Base-by-base conservation (phyloP, 2,329 filamentous ascomycete species). In the Colletotrichum chrysophilum region DNA sequence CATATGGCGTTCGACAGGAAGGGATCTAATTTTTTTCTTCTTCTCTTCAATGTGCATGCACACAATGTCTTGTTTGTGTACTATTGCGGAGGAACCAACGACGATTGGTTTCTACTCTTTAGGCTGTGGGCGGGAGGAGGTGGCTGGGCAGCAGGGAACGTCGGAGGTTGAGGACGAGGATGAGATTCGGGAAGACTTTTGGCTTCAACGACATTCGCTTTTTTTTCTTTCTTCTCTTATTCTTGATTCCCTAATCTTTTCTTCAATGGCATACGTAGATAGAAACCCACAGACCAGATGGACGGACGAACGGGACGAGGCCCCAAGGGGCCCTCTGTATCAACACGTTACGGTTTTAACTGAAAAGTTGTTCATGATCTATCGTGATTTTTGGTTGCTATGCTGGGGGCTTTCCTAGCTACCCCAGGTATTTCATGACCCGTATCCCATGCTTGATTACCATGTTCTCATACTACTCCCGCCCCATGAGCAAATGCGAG, bases 131-230 rank as follows among this genome's bases (percentile, higher is more conserved):
- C 7, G 13, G 32, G 24, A 52, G 52, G 58, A 3, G 52, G 12
- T 9, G 36, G 24, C 5, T 21, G 43, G 6, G n/a, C 43, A 52
- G 43, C 43, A 52, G n/a, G 43, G 43, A 21, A 52, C 43, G 43
- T 52, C 6, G 14, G 36, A 34, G 16, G 62, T 34, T 28, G 26
- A 58, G 36, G 67, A 52, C 43, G 43, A 52, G n/a, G 43, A 52
- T 21, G 58, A 70, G 34, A 32, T 13, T n/a, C 30, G 7, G 24
- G 62, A 68, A 58, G 52, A 58, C 64, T 64, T 75, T 73, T 75
- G 70, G 73, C 70, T 73, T 75, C 72, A 9, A 73, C 43, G 26
- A 64, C 68, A 67, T 56, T 75, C 69, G 16, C 56, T 62, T 78
- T 65, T 76, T 67, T 71, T 70, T 26, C n/a, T 21, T 52, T 76